phyloP scores from a whole-genome alignment of 345 rosid genomes.

The Corymbia maculata region DNA sequence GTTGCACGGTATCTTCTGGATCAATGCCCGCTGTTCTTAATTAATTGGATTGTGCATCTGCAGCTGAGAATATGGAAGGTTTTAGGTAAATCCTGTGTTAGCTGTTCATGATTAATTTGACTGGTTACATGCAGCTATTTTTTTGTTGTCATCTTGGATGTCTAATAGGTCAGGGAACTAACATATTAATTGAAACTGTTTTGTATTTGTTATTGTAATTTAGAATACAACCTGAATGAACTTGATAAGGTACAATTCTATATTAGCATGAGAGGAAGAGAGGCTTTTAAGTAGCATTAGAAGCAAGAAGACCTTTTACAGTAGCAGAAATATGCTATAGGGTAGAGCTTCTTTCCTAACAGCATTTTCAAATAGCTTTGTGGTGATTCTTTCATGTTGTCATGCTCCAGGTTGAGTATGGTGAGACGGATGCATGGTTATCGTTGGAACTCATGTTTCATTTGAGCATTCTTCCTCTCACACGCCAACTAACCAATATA shows the following conservation, averaged over 20 bases:
- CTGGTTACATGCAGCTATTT: neutral
- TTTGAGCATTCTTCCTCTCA: slow-evolving; percentile 92
- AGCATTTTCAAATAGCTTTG: neutral
- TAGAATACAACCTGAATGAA: neutral
- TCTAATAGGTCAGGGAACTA: neutral
- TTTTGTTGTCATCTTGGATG: neutral
- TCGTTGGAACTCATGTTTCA: slow-evolving; percentile 99
- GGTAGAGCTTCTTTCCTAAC: neutral
- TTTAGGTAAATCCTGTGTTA: neutral
- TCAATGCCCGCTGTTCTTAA: neutral
- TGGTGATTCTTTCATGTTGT: slow-evolving; percentile 11
- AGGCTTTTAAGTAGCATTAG: neutral
- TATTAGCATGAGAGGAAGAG: neutral
- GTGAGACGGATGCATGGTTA: slow-evolving; percentile 98
- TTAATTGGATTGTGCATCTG: neutral
- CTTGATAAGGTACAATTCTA: neutral
- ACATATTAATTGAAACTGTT: neutral
- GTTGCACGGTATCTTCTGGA: neutral
- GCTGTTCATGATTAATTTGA: neutral
- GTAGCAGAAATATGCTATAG: neutral
- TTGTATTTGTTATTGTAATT: neutral
- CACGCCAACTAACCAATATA: slow-evolving; percentile 94
- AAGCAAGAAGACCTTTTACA: neutral
- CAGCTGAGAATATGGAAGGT: neutral
- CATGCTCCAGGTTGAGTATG: slow-evolving; percentile 72